Conservation (phyloP, 352 stramenopile genomes). For the Globisporangium cylindrosporum region DNA sequence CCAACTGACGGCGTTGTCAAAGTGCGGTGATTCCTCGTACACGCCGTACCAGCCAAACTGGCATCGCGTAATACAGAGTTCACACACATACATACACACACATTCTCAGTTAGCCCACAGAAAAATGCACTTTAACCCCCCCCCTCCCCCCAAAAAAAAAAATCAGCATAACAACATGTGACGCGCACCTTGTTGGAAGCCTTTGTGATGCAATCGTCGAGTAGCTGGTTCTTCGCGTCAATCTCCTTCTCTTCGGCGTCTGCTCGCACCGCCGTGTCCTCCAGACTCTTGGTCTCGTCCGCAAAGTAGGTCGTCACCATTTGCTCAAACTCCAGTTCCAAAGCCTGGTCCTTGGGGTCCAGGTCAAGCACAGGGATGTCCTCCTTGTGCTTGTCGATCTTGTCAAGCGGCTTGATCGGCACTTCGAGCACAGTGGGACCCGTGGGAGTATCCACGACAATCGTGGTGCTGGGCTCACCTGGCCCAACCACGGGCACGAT, state of each 20-base stretch:
- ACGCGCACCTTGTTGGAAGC: conserved; percentile 41
- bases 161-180: background rate
- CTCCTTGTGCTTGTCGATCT: background rate
- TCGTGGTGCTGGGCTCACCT: conserved; percentile 6
- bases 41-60: conserved; percentile 54
- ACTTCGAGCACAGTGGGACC: conserved; percentile 12
- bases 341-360: background rate
- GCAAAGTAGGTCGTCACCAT: conserved; percentile 30
- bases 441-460: conserved; percentile 11
- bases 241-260: conserved; percentile 23
- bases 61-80: background rate
- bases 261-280: conserved; percentile 19
- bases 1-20: conserved; percentile 45
- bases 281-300: conserved; percentile 25
- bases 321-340: conserved; percentile 28
- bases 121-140: too few species aligned
- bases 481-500: conserved; percentile 1
- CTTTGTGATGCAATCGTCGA: conserved; percentile 45
- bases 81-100: conserved; percentile 9
- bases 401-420: background rate
- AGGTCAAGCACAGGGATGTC: background rate
- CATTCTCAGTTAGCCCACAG: background rate
- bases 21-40: conserved; percentile 48
- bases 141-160: too few species aligned
- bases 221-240: conserved; percentile 18